These are phyloP conservation scores for Hemileccinum impolitum DNA, from an alignment of 768 basidiomycete species.

Conservation along the genomic window DNA sequence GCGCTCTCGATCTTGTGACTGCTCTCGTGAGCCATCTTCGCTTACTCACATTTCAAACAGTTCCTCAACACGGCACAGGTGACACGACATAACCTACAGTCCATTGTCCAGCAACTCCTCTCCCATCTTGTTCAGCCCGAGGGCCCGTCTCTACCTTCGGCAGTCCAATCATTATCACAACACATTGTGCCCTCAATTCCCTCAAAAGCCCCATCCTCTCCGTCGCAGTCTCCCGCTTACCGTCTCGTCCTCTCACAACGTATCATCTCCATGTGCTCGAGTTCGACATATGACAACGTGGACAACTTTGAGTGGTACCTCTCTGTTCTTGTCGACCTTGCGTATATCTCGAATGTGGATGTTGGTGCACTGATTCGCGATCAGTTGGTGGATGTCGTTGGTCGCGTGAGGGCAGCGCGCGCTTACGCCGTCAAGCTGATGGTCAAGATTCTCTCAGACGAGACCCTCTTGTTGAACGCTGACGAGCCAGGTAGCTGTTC, in stretches of 20 bases:
- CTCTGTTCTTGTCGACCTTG: slow-evolving; percentile 88
- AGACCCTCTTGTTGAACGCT: slow-evolving; percentile 64
- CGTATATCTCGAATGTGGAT: slow-evolving; percentile 80
- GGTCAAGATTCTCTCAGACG: slow-evolving; percentile 77
- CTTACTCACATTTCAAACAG: neutral
- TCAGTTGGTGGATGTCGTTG: slow-evolving; percentile 83
- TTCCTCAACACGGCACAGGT: slow-evolving; percentile 47
- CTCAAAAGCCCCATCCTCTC: slow-evolving; percentile 39
- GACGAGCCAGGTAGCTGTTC: slow-evolving; percentile 71
- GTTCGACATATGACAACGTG: slow-evolving; percentile 81
- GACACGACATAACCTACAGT: slow-evolving; percentile 78
- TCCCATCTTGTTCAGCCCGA: slow-evolving; percentile 75
- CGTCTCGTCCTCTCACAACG: slow-evolving; percentile 77
- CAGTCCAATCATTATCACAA: slow-evolving; percentile 50
- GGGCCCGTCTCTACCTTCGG: slow-evolving; percentile 51
- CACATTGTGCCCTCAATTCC: slow-evolving; percentile 45
- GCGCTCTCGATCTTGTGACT: slow-evolving; percentile 89
- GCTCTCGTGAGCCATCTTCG: slow-evolving; percentile 66
- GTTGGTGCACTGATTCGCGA: slow-evolving; percentile 77
- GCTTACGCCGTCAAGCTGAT: slow-evolving; percentile 81
- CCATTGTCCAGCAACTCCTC: slow-evolving; percentile 85
- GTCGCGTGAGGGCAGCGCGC: slow-evolving; percentile 73
- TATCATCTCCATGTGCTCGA: slow-evolving; percentile 84
- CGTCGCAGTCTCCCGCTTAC: slow-evolving; percentile 79
- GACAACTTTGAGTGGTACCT: slow-evolving; percentile 97